Conservation (phyloP, 2,329 filamentous ascomycete genomes). For the Epichloe sp. region DNA sequence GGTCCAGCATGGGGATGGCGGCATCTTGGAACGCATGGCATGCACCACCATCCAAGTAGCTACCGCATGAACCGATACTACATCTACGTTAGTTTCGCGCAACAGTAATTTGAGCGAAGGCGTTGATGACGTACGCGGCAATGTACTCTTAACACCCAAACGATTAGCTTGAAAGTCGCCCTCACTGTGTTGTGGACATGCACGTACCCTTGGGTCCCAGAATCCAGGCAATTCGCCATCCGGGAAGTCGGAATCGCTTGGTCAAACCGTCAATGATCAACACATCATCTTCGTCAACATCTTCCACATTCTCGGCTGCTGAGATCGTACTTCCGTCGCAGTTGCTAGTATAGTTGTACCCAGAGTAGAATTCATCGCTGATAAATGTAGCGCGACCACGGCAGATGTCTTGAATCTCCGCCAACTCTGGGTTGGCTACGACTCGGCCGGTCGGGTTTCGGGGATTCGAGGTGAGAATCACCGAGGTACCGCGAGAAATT, state of each 20-base stretch:
- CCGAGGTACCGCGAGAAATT: constrained; percentile 71
- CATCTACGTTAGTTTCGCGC: constrained; percentile 1
- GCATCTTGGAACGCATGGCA: constrained; percentile 95
- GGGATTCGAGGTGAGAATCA: constrained; percentile 90
- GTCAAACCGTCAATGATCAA: constrained; percentile 92
- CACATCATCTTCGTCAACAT: constrained; percentile 82
- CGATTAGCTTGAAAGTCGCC: not conserved
- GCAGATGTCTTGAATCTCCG: constrained; percentile 86
- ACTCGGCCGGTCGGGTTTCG: constrained; percentile 89
- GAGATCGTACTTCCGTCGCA: constrained; percentile 86
- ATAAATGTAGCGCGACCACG: constrained; percentile 82
- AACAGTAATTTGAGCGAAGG: not conserved
- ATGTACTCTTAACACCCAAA: constrained; percentile 54
- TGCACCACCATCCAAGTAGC: constrained; percentile 86
- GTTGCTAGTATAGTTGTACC: constrained; percentile 89
- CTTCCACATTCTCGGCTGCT: constrained; percentile 77
- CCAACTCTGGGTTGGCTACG: constrained; percentile 70
- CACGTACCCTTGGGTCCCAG: constrained; percentile 63
- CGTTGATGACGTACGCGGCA: constrained; percentile 45
- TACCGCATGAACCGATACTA: constrained; percentile 75
- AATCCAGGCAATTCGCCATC: constrained; percentile 96
- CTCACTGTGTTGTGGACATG: not conserved
- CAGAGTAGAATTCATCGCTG: constrained; percentile 92
- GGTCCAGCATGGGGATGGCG: constrained; percentile 85
- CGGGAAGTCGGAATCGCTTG: constrained; percentile 90